Percentiles rank a stretch among this genome's conserved stretches.
These are phyloP conservation scores for Aspergillus aculeatinus DNA, from an alignment of 2,329 filamentous ascomycete genomes.

Conservation along the genomic window DNA sequence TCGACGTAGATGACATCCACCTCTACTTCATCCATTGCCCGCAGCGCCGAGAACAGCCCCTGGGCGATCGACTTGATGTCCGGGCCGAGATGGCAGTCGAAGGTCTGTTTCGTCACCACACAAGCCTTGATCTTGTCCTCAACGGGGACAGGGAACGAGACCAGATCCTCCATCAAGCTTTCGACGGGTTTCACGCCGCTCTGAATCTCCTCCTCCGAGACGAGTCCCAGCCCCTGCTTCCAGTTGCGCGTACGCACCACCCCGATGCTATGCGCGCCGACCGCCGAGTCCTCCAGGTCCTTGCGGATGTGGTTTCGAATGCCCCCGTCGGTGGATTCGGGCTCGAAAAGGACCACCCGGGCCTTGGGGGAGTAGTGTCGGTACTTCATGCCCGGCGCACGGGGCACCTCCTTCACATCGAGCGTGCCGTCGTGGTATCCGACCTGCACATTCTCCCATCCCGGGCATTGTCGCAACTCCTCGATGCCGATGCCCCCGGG, in stretches of 20 bases:
- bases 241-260: constrained; percentile 43
- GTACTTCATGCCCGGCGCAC: constrained; percentile 98
- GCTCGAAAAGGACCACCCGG: constrained; percentile 77
- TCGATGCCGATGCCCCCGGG: constrained; percentile 87
- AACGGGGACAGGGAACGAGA: constrained; percentile 29
- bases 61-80: constrained; percentile 75
- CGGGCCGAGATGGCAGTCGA: constrained; percentile 72
- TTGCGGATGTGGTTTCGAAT: constrained; percentile 34
- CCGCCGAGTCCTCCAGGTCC: constrained; percentile 33
- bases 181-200: constrained; percentile 23
- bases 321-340: constrained; percentile 37
- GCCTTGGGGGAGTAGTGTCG: constrained; percentile 95
- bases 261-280: constrained; percentile 34
- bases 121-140: constrained; percentile 21
- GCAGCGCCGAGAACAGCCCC: constrained; percentile 80
- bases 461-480: constrained; percentile 67
- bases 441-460: constrained; percentile 76
- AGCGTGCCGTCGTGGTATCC: constrained; percentile 77
- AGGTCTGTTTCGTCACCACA: constrained; percentile 39
- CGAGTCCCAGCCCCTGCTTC: constrained; percentile 31
- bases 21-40: constrained; percentile 76
- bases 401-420: constrained; percentile 63
- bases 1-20: constrained; percentile 89
- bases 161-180: constrained; percentile 26
- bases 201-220: constrained; percentile 23